Evolutionary conservation across 257 asterid genomes (phyloP).

Genomic region (Solanum boliviense): DNA sequence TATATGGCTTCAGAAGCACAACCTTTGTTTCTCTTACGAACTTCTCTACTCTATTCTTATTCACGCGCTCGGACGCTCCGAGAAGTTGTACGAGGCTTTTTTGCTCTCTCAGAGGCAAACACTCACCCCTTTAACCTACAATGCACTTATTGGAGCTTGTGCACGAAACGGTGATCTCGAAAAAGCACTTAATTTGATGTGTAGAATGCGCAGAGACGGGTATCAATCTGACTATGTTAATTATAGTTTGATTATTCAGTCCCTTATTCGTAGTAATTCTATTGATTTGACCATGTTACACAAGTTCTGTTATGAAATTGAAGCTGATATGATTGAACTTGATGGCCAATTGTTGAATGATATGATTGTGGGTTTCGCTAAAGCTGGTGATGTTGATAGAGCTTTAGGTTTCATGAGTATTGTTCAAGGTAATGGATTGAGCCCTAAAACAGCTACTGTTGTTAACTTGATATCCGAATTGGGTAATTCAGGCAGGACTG

Average conservation of each 20-base stretch:
- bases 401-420: conserved; percentile 51
- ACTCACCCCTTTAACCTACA: conserved; percentile 77
- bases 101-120: conserved; percentile 67
- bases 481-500: conserved; percentile 71
- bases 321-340: conserved; percentile 63
- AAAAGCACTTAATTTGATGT: conserved; percentile 78
- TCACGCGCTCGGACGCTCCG: conserved; percentile 72
- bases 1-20: conserved; percentile 78
- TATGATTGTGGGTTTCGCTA: conserved; percentile 61
- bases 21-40: conserved; percentile 79
- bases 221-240: conserved; percentile 80
- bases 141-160: conserved; percentile 92
- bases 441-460: conserved; percentile 56
- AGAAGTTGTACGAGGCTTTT: conserved; percentile 88
- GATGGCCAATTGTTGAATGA: conserved; percentile 80
- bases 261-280: conserved; percentile 41
- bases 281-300: conserved; percentile 52
- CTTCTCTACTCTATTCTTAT: conserved; percentile 74
- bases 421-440: conserved; percentile 79
- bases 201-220: conserved; percentile 77
- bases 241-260: conserved; percentile 79
- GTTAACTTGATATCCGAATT: conserved; percentile 51
- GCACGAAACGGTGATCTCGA: conserved; percentile 87
- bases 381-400: conserved; percentile 62
- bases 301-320: conserved; percentile 59